These are phyloP conservation scores for Wickerhamomyces bovis DNA, from an alignment of 805 yeast species.

Conservation along the genomic window DNA sequence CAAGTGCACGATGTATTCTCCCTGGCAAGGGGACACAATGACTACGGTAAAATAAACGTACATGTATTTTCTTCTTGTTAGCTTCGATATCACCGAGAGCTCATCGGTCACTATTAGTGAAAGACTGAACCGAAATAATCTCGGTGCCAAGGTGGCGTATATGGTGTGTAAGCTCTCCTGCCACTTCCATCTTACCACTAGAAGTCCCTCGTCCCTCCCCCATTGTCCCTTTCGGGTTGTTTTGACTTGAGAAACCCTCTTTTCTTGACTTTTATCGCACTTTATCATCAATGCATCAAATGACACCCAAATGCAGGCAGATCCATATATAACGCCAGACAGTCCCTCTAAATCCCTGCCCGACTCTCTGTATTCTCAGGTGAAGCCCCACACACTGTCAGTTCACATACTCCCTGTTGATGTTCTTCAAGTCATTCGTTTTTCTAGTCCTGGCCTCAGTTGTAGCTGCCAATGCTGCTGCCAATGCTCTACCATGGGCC, in stretches of 20 bases:
- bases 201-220: too few species aligned
- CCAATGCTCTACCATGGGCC: conserved; percentile 19
- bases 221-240: too few species aligned
- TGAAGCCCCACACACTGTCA: neutral
- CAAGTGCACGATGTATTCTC: too few species aligned
- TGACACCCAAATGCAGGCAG: neutral
- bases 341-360: neutral
- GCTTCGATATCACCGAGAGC: neutral
- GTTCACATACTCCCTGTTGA: neutral
- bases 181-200: too few species aligned
- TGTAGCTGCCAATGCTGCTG: conserved; percentile 3
- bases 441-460: neutral
- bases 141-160: too few species aligned
- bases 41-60: neutral
- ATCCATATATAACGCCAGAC: neutral
- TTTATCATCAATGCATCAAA: neutral
- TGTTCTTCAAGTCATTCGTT: conserved; percentile 3
- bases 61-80: neutral
- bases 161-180: too few species aligned
- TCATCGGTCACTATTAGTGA: too few species aligned
- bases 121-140: too few species aligned
- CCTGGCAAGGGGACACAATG: too few species aligned
- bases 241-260: too few species aligned
- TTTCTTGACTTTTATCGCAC: neutral
- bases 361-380: neutral